Evolutionary conservation across 1,284 basidiomycete species (phyloP), one percentile per base, ranked within the genome.

Genomic region (Veloboletus limbatus): DNA sequence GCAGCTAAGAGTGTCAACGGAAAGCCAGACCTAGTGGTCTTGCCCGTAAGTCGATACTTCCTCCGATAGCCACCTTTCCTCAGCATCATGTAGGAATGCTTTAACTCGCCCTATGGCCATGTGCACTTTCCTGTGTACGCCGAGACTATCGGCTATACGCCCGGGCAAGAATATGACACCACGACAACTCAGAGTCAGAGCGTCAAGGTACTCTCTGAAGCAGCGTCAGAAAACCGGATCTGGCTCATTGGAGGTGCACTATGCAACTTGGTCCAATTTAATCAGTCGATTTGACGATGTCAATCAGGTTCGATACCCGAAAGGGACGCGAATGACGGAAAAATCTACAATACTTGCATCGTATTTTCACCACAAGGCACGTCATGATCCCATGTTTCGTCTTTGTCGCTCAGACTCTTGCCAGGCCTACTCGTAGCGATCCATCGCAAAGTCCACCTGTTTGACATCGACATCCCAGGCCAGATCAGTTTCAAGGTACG

Each of bases 381-480:
- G 68, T n/a, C 30, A 13, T 34, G 26, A 30, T 21, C 32, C 18
- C n/a, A 17, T 27, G 26, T 31, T 25, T 37, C n/a, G 6, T 37
- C 9, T n/a, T 33, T 22, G 18, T 39, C n/a, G n/a, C 31, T 57
- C 14, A 47, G 33, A 32, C 30, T 31, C 33, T 43, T 3, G 0
- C 26, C 28, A 92, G 92, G 92, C 11, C 81, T 88, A 41, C 77
- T 98, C 32, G 82, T 99, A 22, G 88, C 90, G 0, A 82, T 82
- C 28, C 92, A 98, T 67, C 83, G 96, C 44, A 98, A 99, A 69
- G 80, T 99, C 2, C 97, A 99, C 63, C 74, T 99, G 8, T 99
- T 99, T 63, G 96, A 99, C 66, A 98, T 99, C 52, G 92, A 99
- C 64, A 96, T 98, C 45, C 94, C 94, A 0, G 96, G 96, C 16